phyloP scores from a whole-genome alignment of 2,329 filamentous ascomycete species.

The Blumeriella jaapii region DNA sequence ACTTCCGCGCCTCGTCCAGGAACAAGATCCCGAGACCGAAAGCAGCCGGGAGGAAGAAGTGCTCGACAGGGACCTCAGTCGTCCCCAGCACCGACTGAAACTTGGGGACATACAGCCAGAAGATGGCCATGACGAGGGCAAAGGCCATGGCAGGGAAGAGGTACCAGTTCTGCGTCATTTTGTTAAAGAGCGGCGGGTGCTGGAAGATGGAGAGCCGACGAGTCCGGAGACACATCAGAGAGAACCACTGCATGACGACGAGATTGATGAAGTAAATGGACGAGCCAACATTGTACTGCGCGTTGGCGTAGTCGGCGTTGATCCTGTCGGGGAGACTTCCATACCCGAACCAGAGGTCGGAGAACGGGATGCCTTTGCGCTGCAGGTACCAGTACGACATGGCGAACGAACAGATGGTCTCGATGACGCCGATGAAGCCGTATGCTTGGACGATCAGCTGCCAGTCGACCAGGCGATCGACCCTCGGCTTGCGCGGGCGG shows the following conservation, averaged over 20 bases:
- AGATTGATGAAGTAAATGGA: slow-evolving; percentile 68
- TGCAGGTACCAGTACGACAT: slow-evolving; percentile 58
- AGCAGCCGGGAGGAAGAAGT: slow-evolving; percentile 66
- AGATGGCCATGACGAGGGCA: slow-evolving; percentile 54
- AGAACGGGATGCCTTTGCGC: slow-evolving; percentile 53
- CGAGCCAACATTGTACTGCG: slow-evolving; percentile 31
- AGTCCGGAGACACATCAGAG: slow-evolving; percentile 56
- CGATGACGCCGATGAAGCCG: slow-evolving; percentile 53
- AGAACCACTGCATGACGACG: slow-evolving; percentile 76
- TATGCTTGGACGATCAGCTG: slow-evolving; percentile 64
- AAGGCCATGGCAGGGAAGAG: slow-evolving; percentile 63
- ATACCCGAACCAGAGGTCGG: slow-evolving; percentile 55
- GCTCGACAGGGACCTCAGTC: slow-evolving; percentile 51
- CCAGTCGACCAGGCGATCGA: slow-evolving; percentile 62
- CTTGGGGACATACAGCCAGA: slow-evolving; percentile 57
- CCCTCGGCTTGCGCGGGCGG: slow-evolving; percentile 54
- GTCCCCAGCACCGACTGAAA: slow-evolving; percentile 52
- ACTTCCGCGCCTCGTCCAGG: slow-evolving; percentile 58
- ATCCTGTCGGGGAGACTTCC: slow-evolving; percentile 35
- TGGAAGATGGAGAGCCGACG: slow-evolving; percentile 57
- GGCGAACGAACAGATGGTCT: slow-evolving; percentile 47
- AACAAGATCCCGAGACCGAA: slow-evolving; percentile 56
- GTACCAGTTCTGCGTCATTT: slow-evolving; percentile 52
- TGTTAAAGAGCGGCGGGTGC: slow-evolving; percentile 57
- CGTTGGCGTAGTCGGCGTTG: slow-evolving; percentile 43